phyloP scores from a whole-genome alignment of 371 early-diverging fungal species.

The Ecytonucleospora hepatopenaei region DNA sequence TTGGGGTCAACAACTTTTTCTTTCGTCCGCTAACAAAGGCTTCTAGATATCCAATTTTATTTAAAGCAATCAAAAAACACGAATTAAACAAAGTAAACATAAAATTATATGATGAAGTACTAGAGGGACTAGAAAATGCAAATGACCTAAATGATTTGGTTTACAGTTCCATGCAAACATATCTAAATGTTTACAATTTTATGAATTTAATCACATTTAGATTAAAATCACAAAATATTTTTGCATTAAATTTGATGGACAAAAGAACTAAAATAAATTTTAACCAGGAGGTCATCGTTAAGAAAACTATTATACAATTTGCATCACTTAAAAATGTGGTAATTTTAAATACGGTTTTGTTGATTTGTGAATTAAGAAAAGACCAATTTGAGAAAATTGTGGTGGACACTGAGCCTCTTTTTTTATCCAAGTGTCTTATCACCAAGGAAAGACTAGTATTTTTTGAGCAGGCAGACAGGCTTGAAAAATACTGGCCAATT shows the following conservation, averaged over 20 bases:
- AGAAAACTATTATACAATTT: constrained; percentile 3
- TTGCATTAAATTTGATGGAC: constrained; percentile 26
- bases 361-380: constrained; percentile 25
- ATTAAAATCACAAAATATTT: background rate
- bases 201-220: constrained; percentile 24
- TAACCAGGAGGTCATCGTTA: constrained; percentile 31
- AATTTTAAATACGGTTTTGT: constrained; percentile 34
- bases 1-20: constrained; percentile 54
- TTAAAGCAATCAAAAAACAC: constrained; percentile 51
- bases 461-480: constrained; percentile 14
- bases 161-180: constrained; percentile 24
- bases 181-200: constrained; percentile 45
- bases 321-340: constrained; percentile 21
- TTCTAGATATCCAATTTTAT: constrained; percentile 49
- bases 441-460: constrained; percentile 10
- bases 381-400: constrained; percentile 12
- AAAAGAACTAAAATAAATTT: constrained; percentile 27
- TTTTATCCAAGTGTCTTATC: constrained; percentile 6
- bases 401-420: constrained; percentile 28
- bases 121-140: constrained; percentile 22
- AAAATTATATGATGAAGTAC: constrained; percentile 17
- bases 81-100: constrained; percentile 24
- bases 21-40: constrained; percentile 51
- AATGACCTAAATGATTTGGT: constrained; percentile 36
- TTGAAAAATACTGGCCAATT: constrained; percentile 8